Evolutionary conservation across 192 early-diverging fungal species (phyloP).

Genomic region (Linnemannia zychae): DNA sequence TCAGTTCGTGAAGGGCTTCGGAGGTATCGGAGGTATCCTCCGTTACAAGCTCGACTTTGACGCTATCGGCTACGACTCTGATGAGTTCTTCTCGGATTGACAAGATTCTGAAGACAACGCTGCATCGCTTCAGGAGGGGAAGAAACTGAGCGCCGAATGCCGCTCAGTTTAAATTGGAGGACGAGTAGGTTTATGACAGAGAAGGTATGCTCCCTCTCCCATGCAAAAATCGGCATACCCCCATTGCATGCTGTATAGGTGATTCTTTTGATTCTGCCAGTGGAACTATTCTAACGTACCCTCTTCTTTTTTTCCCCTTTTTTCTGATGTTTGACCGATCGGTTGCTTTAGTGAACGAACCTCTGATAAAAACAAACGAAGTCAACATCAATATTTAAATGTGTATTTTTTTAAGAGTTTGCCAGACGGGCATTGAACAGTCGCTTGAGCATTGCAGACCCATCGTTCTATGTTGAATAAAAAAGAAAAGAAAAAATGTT

Average conservation of each 20-base stretch:
- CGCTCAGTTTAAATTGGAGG: conserved; percentile 51
- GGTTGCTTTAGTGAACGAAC: conserved; percentile 1
- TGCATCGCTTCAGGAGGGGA: conserved; percentile 60
- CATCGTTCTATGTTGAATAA: neutral
- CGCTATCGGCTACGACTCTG: conserved; percentile 73
- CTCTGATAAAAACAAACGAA: conserved; percentile 9
- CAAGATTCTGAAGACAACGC: conserved; percentile 54
- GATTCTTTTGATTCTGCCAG: neutral
- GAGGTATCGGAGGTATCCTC: conserved; percentile 96
- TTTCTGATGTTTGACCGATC: neutral
- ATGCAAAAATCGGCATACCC: neutral
- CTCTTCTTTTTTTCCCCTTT: neutral
- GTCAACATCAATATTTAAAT: neutral
- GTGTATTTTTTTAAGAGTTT: neutral
- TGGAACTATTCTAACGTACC: neutral
- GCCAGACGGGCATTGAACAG: conserved; percentile 7
- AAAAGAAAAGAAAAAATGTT: neutral
- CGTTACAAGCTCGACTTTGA: conserved; percentile 95
- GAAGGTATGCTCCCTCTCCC: conserved; percentile 26
- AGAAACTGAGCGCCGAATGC: conserved; percentile 39
- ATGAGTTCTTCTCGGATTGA: conserved; percentile 74
- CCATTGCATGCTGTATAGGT: neutral
- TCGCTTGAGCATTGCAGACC: conserved; percentile 5
- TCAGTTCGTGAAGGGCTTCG: conserved; percentile 99
- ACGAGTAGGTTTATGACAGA: conserved; percentile 38